Conservation (phyloP, 1,284 basidiomycete species). For the Sporisorium reilianum region DNA sequence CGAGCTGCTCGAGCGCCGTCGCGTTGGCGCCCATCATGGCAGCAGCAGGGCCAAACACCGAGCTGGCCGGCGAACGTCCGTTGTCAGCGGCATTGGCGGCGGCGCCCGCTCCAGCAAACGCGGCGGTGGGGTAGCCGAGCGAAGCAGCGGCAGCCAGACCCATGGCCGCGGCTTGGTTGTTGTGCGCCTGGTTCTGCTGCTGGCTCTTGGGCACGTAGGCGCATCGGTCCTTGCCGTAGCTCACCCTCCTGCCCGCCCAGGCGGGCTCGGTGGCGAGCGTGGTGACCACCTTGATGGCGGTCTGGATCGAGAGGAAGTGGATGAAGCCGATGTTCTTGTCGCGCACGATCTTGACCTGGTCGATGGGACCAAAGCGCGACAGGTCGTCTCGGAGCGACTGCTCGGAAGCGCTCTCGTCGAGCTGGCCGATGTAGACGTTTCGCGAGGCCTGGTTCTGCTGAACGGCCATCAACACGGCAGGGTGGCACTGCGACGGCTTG, state of each 20-base stretch:
- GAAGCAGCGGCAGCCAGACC: constrained; percentile 67
- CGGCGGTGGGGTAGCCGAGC: constrained; percentile 65
- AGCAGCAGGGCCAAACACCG: constrained; percentile 53
- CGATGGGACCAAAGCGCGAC: constrained; percentile 66
- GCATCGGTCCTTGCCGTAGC: constrained; percentile 68
- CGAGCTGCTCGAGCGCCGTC: constrained; percentile 60
- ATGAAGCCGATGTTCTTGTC: constrained; percentile 69
- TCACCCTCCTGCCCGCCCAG: constrained; percentile 64
- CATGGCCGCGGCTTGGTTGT: constrained; percentile 68
- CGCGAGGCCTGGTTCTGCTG: constrained; percentile 67
- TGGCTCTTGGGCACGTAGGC: constrained; percentile 68
- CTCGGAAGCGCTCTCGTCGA: constrained; percentile 63
- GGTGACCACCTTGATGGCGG: constrained; percentile 67
- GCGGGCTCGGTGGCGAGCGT: constrained; percentile 62
- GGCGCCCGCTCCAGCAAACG: constrained; percentile 31
- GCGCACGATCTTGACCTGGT: constrained; percentile 68
- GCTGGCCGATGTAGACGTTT: constrained; percentile 66
- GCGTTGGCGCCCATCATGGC: constrained; percentile 53
- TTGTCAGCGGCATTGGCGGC: constrained; percentile 22
- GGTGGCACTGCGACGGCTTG: constrained; percentile 62
- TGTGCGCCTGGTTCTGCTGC: constrained; percentile 69
- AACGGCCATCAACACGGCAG: constrained; percentile 66
- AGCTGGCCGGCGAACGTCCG: constrained; percentile 42
- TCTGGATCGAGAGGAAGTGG: constrained; percentile 67
- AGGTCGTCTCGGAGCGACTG: constrained; percentile 63